Conservation (phyloP, 371 early-diverging fungal genomes). For the Mucor saturninus region DNA sequence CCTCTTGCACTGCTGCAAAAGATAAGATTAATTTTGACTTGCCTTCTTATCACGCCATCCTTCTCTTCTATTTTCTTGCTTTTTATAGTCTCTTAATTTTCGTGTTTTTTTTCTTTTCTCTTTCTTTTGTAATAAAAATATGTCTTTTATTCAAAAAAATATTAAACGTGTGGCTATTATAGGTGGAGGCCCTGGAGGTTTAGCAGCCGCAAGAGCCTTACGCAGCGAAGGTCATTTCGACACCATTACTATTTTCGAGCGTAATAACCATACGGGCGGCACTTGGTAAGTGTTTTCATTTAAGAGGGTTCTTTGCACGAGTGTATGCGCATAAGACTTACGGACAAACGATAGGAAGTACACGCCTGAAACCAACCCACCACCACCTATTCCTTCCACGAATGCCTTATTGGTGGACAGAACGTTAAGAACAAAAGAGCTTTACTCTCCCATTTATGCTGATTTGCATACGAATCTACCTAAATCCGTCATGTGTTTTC, state of each 20-base stretch:
- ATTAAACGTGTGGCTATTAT: conserved; percentile 51
- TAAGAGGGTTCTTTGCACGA: neutral
- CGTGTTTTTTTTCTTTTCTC: neutral
- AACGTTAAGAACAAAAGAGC: conserved; percentile 15
- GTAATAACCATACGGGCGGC: conserved; percentile 44
- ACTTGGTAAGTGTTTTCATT: conserved; percentile 38
- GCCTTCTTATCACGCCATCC: too few relatives aligned
- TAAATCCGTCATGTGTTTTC: conserved; percentile 59
- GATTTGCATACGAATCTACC: conserved; percentile 68
- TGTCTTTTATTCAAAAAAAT: conserved; percentile 6
- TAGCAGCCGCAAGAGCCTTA: conserved; percentile 45
- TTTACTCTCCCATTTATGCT: conserved; percentile 57
- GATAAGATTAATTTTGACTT: too few relatives aligned
- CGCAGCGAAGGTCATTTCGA: conserved; percentile 41
- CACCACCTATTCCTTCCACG: conserved; percentile 39
- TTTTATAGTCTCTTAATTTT: neutral
- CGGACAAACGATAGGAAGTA: conserved; percentile 40
- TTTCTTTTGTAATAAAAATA: neutral
- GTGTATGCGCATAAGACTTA: neutral
- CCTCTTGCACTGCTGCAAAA: neutral
- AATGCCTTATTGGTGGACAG: conserved; percentile 42
- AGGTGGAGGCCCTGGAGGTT: conserved; percentile 55
- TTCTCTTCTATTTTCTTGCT: neutral
- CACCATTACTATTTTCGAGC: conserved; percentile 49
- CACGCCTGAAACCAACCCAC: conserved; percentile 32